phyloP scores from a whole-genome alignment of 2,329 filamentous ascomycete genomes.

The Aspergillus aculeatinus region DNA sequence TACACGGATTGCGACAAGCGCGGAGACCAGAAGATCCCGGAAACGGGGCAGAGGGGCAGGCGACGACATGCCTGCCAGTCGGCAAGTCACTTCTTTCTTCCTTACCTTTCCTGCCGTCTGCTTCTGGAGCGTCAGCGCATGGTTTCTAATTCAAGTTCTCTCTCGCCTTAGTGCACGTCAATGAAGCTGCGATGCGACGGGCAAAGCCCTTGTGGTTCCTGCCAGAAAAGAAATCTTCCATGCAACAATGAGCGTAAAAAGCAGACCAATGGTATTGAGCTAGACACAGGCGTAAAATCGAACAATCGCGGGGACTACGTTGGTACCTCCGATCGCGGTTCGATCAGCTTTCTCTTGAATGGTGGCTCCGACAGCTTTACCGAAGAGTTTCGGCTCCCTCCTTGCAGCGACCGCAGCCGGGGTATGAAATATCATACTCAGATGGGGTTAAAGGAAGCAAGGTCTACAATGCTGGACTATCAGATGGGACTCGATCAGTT shows the following conservation, averaged over 20 bases:
- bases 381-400: conserved; percentile 45
- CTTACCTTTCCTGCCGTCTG: background rate
- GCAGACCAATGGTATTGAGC: conserved; percentile 12
- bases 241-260: conserved; percentile 39
- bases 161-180: conserved; percentile 40
- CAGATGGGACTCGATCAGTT: conserved; percentile 16
- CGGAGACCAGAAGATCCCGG: conserved; percentile 45
- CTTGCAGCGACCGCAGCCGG: conserved; percentile 38
- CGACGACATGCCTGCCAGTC: conserved; percentile 50
- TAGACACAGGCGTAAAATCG: conserved; percentile 25
- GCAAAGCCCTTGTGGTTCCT: conserved; percentile 44
- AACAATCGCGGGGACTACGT: conserved; percentile 28
- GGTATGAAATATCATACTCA: conserved; percentile 39
- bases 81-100: conserved; percentile 27
- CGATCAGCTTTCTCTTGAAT: conserved; percentile 49
- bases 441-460: conserved; percentile 25
- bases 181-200: conserved; percentile 52
- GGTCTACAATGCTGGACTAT: conserved; percentile 20
- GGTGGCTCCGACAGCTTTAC: conserved; percentile 48
- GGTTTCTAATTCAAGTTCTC: conserved; percentile 2
- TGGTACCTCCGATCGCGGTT: conserved; percentile 44
- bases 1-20: conserved; percentile 45
- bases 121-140: background rate
- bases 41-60: conserved; percentile 47
- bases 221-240: conserved; percentile 42